phyloP scores from a whole-genome alignment of 805 yeast species.

The Candida orba region DNA sequence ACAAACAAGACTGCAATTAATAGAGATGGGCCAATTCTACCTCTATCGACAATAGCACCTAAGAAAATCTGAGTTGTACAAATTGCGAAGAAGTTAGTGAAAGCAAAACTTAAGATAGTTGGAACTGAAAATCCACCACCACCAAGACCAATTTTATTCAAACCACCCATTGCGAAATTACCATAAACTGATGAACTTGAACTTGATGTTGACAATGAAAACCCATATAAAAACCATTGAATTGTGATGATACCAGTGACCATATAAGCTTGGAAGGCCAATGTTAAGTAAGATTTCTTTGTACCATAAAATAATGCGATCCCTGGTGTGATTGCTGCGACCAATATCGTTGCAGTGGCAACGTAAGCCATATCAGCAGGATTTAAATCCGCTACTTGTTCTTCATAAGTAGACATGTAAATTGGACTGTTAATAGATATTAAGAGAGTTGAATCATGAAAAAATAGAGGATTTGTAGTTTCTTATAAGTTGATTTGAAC shows the following conservation, averaged over 20 bases:
- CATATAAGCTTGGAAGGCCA: slow-evolving; percentile 69
- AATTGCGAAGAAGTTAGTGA: slow-evolving; percentile 83
- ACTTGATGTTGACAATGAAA: slow-evolving; percentile 75
- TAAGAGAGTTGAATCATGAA: too few relatives aligned
- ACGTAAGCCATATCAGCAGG: slow-evolving; percentile 45
- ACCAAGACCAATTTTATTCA: slow-evolving; percentile 42
- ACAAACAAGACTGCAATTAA: slow-evolving; percentile 79
- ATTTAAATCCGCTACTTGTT: slow-evolving; percentile 32
- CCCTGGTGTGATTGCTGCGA: slow-evolving; percentile 89
- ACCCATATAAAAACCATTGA: slow-evolving; percentile 98
- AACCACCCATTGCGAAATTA: slow-evolving; percentile 71
- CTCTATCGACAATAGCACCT: slow-evolving; percentile 92
- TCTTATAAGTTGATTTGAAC: too few relatives aligned
- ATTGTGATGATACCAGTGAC: slow-evolving; percentile 65
- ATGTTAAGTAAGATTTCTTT: slow-evolving; percentile 71
- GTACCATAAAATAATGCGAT: slow-evolving; percentile 90
- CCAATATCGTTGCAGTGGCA: slow-evolving; percentile 21
- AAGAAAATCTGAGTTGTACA: slow-evolving; percentile 85
- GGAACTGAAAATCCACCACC: slow-evolving; percentile 41
- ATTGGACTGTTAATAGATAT: too few relatives aligned
- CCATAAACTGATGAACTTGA: slow-evolving; percentile 73
- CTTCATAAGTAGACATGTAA: slow-evolving; percentile 13
- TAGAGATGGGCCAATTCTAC: slow-evolving; percentile 76
- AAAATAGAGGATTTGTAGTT: too few relatives aligned
- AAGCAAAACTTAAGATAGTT: slow-evolving; percentile 54